Evolutionary conservation across 352 stramenopile genomes (phyloP), one percentile per base, ranked within the genome.

Genomic region (Plasmopara viticola): DNA sequence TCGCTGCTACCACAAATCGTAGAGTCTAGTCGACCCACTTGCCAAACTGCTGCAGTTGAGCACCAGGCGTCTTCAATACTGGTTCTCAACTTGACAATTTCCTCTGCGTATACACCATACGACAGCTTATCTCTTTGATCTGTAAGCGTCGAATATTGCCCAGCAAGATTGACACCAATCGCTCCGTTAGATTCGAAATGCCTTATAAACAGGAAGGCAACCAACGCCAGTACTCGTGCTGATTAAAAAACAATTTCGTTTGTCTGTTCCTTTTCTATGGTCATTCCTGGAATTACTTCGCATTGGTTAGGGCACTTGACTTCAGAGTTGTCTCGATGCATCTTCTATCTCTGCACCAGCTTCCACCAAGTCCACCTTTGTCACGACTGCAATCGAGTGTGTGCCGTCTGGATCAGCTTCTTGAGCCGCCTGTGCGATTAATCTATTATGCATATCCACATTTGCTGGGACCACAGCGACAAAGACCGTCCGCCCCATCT

Each of bases 301-400:
- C 70, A 69, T 47, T 95, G 85, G 28, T 72, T 86, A 13, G 84
- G 70, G 38, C 79, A 90, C 65, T 94, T 94, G 25, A 94, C 74
- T n/a, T 87, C 84, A 53, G 95, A 84, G 56, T 94, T 94, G 6
- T 79, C 79, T 12, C 87, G 56, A 29, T 62, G 48, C 50, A 85
- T 81, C 3, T 60, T 48, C 45, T 85, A 90, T 33, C 70, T 67
- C 82, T 14, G 66, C 85, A 7, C 85, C 87, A 54, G 59, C 57
- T 71, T 95, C 83, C 43, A 96, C 87, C 41, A 95, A 66, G 68
- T 96, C 87, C 37, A 90, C 67, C 62, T 95, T 95, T 7, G 87
- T 96, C 41, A 95, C 68, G 3, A 96, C 84, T 2, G 81, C 80
- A 53, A 95, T 92, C 0, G 84, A 95, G 17, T 84, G 80, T 28